These are phyloP conservation scores for Blastocladiella emersonii DNA, from an alignment of 371 early-diverging fungal species.

Conservation along the genomic window DNA sequence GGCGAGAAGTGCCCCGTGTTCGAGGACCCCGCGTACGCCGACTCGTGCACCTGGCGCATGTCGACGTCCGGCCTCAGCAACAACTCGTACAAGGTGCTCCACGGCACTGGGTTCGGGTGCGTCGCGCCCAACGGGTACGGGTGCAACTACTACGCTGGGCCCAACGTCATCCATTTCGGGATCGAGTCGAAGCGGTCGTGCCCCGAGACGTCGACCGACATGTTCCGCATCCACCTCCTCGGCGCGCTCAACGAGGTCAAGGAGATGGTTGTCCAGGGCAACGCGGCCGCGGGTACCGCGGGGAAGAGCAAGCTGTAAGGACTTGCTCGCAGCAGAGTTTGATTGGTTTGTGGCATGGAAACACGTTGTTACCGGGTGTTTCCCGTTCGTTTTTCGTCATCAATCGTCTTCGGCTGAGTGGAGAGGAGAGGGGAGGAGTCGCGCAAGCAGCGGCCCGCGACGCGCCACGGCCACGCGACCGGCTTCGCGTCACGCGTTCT, in stretches of 20 bases:
- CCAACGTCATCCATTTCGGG: slow-evolving; percentile 54
- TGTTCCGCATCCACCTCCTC: background rate
- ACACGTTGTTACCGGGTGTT: too few relatives aligned
- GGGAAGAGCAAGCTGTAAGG: background rate
- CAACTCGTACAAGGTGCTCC: slow-evolving; percentile 12
- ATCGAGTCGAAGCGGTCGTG: slow-evolving; percentile 50
- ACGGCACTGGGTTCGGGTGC: slow-evolving; percentile 57
- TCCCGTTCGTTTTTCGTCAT: too few relatives aligned
- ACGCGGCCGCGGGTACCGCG: background rate
- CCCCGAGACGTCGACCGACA: background rate
- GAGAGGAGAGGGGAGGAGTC: too few relatives aligned
- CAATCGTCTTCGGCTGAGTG: too few relatives aligned
- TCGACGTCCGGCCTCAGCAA: slow-evolving; percentile 65
- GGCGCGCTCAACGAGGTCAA: background rate
- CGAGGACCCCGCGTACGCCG: slow-evolving; percentile 49
- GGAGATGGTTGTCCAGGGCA: background rate
- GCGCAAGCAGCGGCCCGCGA: too few relatives aligned
- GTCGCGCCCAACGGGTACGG: slow-evolving; percentile 71
- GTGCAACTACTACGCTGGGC: slow-evolving; percentile 68
- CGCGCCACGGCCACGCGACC: too few relatives aligned
- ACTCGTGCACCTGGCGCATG: slow-evolving; percentile 49
- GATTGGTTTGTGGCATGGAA: too few relatives aligned
- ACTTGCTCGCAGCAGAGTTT: too few relatives aligned
- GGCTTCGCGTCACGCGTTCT: too few relatives aligned
- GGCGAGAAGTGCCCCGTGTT: slow-evolving; percentile 48